These are phyloP conservation scores for Metschnikowia cubensis DNA, from an alignment of 805 yeast genomes.

Conservation along the genomic window DNA sequence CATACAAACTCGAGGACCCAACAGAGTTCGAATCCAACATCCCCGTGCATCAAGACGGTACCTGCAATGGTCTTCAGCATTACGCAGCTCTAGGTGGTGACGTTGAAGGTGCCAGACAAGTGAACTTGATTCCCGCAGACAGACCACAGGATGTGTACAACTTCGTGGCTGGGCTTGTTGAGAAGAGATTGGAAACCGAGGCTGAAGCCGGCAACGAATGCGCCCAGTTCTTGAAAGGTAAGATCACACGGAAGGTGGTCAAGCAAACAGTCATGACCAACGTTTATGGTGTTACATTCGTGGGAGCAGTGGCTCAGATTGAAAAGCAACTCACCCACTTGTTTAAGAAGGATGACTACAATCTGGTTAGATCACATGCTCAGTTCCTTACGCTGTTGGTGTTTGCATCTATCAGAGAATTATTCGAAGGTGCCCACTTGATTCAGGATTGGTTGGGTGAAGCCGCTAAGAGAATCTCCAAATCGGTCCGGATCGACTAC, in stretches of 20 bases:
- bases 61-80: slow-evolving; percentile 83
- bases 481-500: slow-evolving; percentile 67
- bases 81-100: slow-evolving; percentile 88
- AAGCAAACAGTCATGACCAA: slow-evolving; percentile 98
- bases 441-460: slow-evolving; percentile 96
- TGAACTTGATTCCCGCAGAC: slow-evolving; percentile 65
- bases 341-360: slow-evolving; percentile 45
- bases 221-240: slow-evolving; percentile 55
- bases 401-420: slow-evolving; percentile 75
- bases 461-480: slow-evolving; percentile 75
- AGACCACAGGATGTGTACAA: slow-evolving; percentile 76
- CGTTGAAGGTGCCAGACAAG: slow-evolving; percentile 76
- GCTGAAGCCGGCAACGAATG: slow-evolving; percentile 50
- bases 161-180: slow-evolving; percentile 64
- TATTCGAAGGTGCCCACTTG: slow-evolving; percentile 87
- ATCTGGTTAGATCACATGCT: slow-evolving; percentile 17
- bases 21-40: slow-evolving; percentile 61
- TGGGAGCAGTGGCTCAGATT: slow-evolving; percentile 91
- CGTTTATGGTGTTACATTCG: slow-evolving; percentile 92
- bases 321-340: slow-evolving; percentile 66
- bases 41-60: slow-evolving; percentile 84
- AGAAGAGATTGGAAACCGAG: slow-evolving; percentile 49
- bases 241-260: slow-evolving; percentile 80
- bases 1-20: slow-evolving; percentile 59
- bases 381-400: slow-evolving; percentile 74